Base-by-base conservation (phyloP, 192 early-diverging fungal genomes). In the Paraglomus brasilianum region DNA sequence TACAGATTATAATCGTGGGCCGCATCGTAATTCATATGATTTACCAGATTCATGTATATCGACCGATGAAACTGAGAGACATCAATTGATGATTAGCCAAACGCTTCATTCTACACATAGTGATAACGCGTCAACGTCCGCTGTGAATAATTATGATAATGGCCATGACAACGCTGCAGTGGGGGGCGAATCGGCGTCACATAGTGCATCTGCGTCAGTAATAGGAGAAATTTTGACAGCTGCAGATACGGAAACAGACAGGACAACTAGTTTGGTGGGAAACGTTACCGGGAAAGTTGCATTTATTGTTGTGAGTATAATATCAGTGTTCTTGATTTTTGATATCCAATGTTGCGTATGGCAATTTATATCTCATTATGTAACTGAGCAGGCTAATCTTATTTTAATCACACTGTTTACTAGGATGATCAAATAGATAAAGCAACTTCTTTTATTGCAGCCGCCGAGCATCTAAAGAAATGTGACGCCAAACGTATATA, bases 401-500 rank as follows among this genome's bases (percentile, higher is more conserved):
- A 17, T 44, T 51, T 47, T 44, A 36, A 46, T 56, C 17, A 39
- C 9, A 13, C 4, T 24, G 24, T 22, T 48, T 15, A 13, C 50
- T 76, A 80, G 86, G 95, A 99, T 83, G 95, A 99, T 74, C 92
- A 95, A 78, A 94, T 97, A 71, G 95, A 98, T 72, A 85, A 85
- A 21, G 87, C 91, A 62, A 85, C 88, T 66, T 91, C 95, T n/a
- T 96, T 96, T 75, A 76, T 95, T 72, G 91, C 94, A 65, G 91
- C 95, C 15, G 93, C 95, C 53, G 89, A 93, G 68, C 92, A 93
- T 70, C 88, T 93, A 70, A 84, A 84, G 49, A 92, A 94, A 72
- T 75, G 78, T 66, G 90, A 89, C 19, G 92, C 89, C 5, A 87
- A 87, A 67, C 80, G 80, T 24, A 94, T 99, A 13, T 90, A 92